Conservation (phyloP, 495 filamentous ascomycete species). For the Aspergillus ostianus region DNA sequence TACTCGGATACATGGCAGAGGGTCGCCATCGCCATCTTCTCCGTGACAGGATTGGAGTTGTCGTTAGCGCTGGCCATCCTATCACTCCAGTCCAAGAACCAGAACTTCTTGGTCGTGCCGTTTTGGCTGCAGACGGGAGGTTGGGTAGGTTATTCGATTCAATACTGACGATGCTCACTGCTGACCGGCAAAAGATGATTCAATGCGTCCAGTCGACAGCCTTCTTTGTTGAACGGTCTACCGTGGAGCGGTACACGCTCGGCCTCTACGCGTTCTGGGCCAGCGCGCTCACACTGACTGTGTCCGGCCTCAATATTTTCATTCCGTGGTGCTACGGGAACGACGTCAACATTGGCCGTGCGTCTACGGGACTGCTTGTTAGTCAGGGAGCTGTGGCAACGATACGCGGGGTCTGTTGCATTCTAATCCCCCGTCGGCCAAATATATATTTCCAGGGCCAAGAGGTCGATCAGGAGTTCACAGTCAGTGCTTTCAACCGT, state of each 20-base stretch:
- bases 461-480: conserved; percentile 62
- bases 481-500: conserved; percentile 56
- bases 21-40: conserved; percentile 14
- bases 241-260: conserved; percentile 29
- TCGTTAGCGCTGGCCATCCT: conserved; percentile 23
- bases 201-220: conserved; percentile 33
- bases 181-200: conserved; percentile 20
- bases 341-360: conserved; percentile 3
- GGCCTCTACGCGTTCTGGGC: conserved; percentile 31
- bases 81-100: not conserved
- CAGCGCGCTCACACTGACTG: conserved; percentile 22
- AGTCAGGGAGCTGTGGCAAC: conserved; percentile 25
- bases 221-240: conserved; percentile 35
- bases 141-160: conserved; percentile 31
- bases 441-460: conserved; percentile 56
- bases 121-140: conserved; percentile 35
- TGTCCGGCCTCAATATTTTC: conserved; percentile 20
- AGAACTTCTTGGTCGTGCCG: conserved; percentile 10
- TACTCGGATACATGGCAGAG: conserved; percentile 21
- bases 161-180: not conserved
- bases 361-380: conserved; percentile 21
- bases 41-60: conserved; percentile 16
- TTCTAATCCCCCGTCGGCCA: conserved; percentile 63
- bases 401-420: conserved; percentile 30
- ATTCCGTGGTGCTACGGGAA: conserved; percentile 18